Evolutionary conservation across 352 stramenopile species (phyloP).

Genomic region (Globisporangium radiosum): DNA sequence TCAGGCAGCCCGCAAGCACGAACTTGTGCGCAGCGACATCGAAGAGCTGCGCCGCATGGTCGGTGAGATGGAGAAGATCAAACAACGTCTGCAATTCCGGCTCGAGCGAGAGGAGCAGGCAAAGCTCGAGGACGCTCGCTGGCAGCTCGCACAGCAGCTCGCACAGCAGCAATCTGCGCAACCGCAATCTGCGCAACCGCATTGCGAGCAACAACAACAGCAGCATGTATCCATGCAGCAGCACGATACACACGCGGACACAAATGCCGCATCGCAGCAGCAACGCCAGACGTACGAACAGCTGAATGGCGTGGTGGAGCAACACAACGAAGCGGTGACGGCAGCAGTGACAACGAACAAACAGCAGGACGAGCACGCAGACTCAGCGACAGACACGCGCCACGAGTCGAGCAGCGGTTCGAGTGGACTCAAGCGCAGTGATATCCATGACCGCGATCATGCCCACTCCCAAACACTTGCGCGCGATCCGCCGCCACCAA

Average conservation of each 20-base stretch:
- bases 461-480: too few species aligned
- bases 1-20: constrained; percentile 1
- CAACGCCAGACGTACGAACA: too few species aligned
- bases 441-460: not conserved
- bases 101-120: constrained; percentile 21
- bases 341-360: constrained; percentile 1
- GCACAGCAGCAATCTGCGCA: not conserved
- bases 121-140: constrained; percentile 12
- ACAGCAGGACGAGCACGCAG: constrained; percentile 6
- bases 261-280: too few species aligned
- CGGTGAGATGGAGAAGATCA: constrained; percentile 58
- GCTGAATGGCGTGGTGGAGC: too few species aligned
- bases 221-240: too few species aligned
- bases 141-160: constrained; percentile 14
- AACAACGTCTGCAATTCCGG: constrained; percentile 39
- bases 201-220: too few species aligned
- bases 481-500: not conserved
- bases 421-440: not conserved
- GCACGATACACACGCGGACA: too few species aligned
- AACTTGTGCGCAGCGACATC: constrained; percentile 29
- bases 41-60: constrained; percentile 43
- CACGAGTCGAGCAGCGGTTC: not conserved
- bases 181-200: too few species aligned
- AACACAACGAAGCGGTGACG: too few species aligned
- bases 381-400: not conserved